phyloP scores from a whole-genome alignment of 2,329 filamentous ascomycete species.

The Plectosphaerella sp. region DNA sequence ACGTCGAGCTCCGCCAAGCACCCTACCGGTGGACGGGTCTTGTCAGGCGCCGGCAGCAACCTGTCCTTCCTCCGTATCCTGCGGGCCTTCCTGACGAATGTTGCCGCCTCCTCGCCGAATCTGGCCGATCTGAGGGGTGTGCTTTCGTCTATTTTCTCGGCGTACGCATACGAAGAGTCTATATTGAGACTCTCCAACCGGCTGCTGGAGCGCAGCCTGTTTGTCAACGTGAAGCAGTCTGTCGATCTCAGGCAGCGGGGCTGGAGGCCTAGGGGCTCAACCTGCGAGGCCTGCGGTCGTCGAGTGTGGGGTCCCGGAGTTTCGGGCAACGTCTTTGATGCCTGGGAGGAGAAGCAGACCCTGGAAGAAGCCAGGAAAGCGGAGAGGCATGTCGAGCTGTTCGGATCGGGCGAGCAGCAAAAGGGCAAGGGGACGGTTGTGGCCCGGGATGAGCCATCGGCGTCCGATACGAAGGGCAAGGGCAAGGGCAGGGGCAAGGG shows the following conservation, averaged over 20 bases:
- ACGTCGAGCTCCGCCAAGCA: slow-evolving; percentile 51
- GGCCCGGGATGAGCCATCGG: slow-evolving; percentile 10
- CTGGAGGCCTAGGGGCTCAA: slow-evolving; percentile 82
- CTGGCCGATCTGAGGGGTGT: slow-evolving; percentile 83
- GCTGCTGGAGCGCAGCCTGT: slow-evolving; percentile 84
- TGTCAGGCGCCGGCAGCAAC: slow-evolving; percentile 44
- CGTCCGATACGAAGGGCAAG: slow-evolving; percentile 28
- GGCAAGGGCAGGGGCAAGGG: slow-evolving; percentile 43
- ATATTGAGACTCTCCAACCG: slow-evolving; percentile 81
- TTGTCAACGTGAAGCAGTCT: slow-evolving; percentile 74
- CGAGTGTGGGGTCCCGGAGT: slow-evolving; percentile 88
- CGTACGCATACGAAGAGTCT: slow-evolving; percentile 92
- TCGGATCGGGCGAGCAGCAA: slow-evolving; percentile 32
- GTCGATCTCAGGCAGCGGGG: slow-evolving; percentile 73
- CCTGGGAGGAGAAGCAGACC: slow-evolving; percentile 66
- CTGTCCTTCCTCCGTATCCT: slow-evolving; percentile 85
- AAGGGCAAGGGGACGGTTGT: slow-evolving; percentile 29
- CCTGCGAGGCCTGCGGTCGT: slow-evolving; percentile 80
- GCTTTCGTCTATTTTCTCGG: slow-evolving; percentile 84
- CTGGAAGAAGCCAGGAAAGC: slow-evolving; percentile 40
- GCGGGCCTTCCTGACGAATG: slow-evolving; percentile 80
- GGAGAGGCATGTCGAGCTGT: slow-evolving; percentile 31
- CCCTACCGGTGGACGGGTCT: slow-evolving; percentile 25
- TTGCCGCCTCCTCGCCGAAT: slow-evolving; percentile 76
- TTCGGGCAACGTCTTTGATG: slow-evolving; percentile 70